Evolutionary conservation across 2,329 filamentous ascomycete genomes (phyloP).

Genomic region (Neofusicoccum sp.): DNA sequence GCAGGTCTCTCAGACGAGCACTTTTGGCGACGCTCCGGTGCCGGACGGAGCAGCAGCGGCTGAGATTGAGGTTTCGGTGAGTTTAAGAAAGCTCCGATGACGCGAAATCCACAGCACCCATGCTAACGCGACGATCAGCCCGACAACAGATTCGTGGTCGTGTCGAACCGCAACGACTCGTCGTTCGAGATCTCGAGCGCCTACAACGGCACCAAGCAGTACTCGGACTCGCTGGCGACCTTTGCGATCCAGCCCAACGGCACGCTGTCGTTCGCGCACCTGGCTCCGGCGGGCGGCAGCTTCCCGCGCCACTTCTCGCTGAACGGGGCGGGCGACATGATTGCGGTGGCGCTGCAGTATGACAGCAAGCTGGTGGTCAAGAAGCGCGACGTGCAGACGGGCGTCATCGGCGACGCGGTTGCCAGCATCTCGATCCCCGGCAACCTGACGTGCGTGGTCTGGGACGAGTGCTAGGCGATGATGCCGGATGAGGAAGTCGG

Average conservation of each 20-base stretch:
- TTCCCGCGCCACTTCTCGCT: slow-evolving; percentile 69
- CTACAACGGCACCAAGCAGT: slow-evolving; percentile 34
- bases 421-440: slow-evolving; percentile 31
- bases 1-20: slow-evolving; percentile 51
- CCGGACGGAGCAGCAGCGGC: slow-evolving; percentile 48
- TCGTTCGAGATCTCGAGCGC: slow-evolving; percentile 55
- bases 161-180: slow-evolving; percentile 68
- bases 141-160: slow-evolving; percentile 62
- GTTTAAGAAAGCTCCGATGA: slow-evolving; percentile 30
- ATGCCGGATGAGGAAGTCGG: not conserved
- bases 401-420: slow-evolving; percentile 57
- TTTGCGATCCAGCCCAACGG: slow-evolving; percentile 64
- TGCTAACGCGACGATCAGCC: slow-evolving; percentile 29
- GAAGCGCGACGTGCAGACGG: slow-evolving; percentile 60
- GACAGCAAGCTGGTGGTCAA: slow-evolving; percentile 65
- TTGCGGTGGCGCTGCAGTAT: slow-evolving; percentile 68
- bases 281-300: slow-evolving; percentile 65
- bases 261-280: slow-evolving; percentile 57
- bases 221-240: slow-evolving; percentile 63
- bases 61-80: slow-evolving; percentile 62
- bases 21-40: slow-evolving; percentile 33
- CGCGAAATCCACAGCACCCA: too few species aligned
- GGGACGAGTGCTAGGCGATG: slow-evolving; percentile 24
- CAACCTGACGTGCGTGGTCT: slow-evolving; percentile 40
- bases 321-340: slow-evolving; percentile 63